These are phyloP conservation scores for Waltiozyma sp. DNA, from an alignment of 1,139 yeast species.

Conservation along the genomic window DNA sequence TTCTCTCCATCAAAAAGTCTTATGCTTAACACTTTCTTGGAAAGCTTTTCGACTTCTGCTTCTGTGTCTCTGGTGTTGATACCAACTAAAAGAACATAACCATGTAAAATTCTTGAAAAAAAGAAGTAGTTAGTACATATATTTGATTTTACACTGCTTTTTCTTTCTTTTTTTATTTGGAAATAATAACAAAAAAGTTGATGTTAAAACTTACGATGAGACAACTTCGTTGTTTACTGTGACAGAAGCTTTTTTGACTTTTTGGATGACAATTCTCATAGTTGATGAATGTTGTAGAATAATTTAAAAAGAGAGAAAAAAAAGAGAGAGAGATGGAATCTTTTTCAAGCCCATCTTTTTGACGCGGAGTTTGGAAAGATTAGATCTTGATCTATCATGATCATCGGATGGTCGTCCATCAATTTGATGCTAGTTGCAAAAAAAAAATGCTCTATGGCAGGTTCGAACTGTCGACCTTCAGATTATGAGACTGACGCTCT, in stretches of 20 bases:
- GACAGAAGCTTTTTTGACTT: conserved; percentile 80
- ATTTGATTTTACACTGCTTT: too few species aligned
- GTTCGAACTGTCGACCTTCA: conserved; percentile 41
- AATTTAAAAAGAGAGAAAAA: too few species aligned
- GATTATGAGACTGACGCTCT: conserved; percentile 40
- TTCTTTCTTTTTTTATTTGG: too few species aligned
- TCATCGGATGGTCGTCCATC: too few species aligned
- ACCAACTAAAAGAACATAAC: conserved; percentile 76
- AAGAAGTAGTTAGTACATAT: conserved; percentile 1
- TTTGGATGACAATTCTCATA: conserved; percentile 85
- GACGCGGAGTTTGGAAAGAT: neutral
- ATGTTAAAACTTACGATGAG: conserved; percentile 44
- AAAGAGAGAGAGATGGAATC: too few species aligned
- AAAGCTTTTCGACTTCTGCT: conserved; percentile 58
- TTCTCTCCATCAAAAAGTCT: conserved; percentile 63
- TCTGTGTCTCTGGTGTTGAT: conserved; percentile 65
- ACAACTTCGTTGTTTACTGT: conserved; percentile 61
- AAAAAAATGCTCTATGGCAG: conserved; percentile 42
- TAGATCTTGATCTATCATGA: neutral
- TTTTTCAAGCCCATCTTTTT: neutral
- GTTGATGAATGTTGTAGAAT: neutral
- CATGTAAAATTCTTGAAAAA: conserved; percentile 37
- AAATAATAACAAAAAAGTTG: neutral
- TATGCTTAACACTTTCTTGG: conserved; percentile 54
- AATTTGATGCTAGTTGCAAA: neutral